Conservation (phyloP, 2,329 filamentous ascomycete species). For the Xylariaceae sp. region DNA sequence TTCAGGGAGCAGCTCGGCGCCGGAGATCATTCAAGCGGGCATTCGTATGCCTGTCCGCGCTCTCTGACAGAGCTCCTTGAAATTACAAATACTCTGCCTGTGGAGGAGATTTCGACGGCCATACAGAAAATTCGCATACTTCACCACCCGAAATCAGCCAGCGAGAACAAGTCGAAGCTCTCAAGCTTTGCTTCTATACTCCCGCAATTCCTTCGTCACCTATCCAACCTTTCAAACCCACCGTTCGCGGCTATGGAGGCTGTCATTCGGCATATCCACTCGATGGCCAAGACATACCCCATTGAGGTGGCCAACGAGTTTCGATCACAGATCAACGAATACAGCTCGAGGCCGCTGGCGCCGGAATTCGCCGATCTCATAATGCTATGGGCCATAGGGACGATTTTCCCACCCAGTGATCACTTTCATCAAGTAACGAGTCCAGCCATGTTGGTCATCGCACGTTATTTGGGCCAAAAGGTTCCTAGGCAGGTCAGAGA, state of each 20-base stretch:
- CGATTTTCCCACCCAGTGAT: constrained; percentile 89
- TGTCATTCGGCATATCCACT: constrained; percentile 71
- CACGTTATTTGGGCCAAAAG: constrained; percentile 73
- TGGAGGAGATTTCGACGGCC: constrained; percentile 64
- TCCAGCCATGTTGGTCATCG: constrained; percentile 78
- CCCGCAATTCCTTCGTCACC: constrained; percentile 52
- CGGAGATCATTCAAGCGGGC: constrained; percentile 42
- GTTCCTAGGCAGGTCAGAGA: constrained; percentile 58
- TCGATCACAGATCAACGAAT: constrained; percentile 60
- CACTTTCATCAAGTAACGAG: constrained; percentile 96
- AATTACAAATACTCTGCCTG: constrained; percentile 53
- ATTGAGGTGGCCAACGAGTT: constrained; percentile 71
- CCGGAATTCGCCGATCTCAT: constrained; percentile 65
- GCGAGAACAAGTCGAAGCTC: constrained; percentile 79
- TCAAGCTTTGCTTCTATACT: constrained; percentile 58
- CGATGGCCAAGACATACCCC: constrained; percentile 78
- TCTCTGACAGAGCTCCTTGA: constrained; percentile 67
- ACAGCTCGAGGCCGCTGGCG: constrained; percentile 41
- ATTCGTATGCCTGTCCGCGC: constrained; percentile 82
- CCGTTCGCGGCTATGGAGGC: constrained; percentile 67
- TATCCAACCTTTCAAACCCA: constrained; percentile 36
- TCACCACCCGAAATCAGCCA: constrained; percentile 82
- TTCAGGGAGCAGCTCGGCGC: constrained; percentile 31
- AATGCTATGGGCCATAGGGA: constrained; percentile 73
- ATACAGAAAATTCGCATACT: constrained; percentile 85